A percentile compares a stretch with the other conserved stretches of the same genome.
These are phyloP conservation scores for Nakaseomyces sp. DNA, from an alignment of 1,139 yeast genomes.

Conservation along the genomic window DNA sequence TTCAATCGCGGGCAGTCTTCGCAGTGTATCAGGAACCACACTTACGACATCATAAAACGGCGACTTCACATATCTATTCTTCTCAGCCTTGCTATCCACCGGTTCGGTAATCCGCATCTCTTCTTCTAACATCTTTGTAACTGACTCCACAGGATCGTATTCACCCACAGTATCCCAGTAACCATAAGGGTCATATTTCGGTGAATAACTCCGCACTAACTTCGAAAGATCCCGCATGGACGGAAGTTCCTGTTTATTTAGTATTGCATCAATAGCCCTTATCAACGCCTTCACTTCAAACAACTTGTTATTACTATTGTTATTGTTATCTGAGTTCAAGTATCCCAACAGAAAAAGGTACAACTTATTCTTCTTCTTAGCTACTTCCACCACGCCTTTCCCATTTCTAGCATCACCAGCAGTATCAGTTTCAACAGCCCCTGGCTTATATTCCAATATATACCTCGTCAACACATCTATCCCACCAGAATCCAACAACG, in stretches of 20 bases:
- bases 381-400: background rate
- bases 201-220: conserved; percentile 18
- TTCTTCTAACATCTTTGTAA: conserved; percentile 4
- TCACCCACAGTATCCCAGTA: conserved; percentile 4
- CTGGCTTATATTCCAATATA: background rate
- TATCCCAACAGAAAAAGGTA: background rate
- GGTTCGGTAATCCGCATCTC: background rate
- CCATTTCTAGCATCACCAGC: too few relatives aligned
- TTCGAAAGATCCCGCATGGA: conserved; percentile 34
- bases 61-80: background rate
- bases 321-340: background rate
- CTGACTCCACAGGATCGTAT: background rate
- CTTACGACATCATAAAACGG: conserved; percentile 1
- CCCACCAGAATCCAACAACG: background rate
- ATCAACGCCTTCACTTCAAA: conserved; percentile 2
- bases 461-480: background rate
- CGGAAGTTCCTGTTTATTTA: background rate
- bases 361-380: background rate
- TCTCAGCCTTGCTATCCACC: background rate
- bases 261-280: conserved; percentile 1
- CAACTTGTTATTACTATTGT: background rate
- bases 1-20: conserved; percentile 3
- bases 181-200: conserved; percentile 3
- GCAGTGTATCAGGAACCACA: background rate
- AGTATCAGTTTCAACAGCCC: background rate